Conservation (phyloP, 805 yeast genomes). For the Candida germanica region DNA sequence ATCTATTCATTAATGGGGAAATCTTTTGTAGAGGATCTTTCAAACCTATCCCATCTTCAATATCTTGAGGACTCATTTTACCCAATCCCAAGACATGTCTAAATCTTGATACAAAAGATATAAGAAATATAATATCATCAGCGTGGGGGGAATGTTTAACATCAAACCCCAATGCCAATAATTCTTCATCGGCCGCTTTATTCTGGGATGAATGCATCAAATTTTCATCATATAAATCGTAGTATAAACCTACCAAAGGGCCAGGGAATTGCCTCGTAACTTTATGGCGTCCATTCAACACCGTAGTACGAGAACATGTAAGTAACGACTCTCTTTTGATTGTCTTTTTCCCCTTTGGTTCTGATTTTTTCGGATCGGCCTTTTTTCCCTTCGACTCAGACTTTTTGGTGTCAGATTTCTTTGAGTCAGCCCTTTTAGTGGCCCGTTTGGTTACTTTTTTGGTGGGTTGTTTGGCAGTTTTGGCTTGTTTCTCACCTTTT, state of each 20-base stretch:
- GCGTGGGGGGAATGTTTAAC: slow-evolving; percentile 24
- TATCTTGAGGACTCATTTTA: slow-evolving; percentile 33
- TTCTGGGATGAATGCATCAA: slow-evolving; percentile 16
- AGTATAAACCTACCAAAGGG: slow-evolving; percentile 33
- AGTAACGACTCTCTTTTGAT: neutral
- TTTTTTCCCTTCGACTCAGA: neutral
- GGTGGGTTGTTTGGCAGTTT: neutral
- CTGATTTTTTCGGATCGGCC: neutral
- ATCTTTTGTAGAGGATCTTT: slow-evolving; percentile 13
- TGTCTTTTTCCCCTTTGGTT: neutral
- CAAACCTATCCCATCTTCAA: slow-evolving; percentile 35
- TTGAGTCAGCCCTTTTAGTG: neutral
- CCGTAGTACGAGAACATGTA: slow-evolving; percentile 26
- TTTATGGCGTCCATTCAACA: slow-evolving; percentile 25
- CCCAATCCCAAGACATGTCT: slow-evolving; percentile 18
- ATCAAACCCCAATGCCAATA: slow-evolving; percentile 33
- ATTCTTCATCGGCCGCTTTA: slow-evolving; percentile 16
- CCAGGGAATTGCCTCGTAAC: slow-evolving; percentile 37
- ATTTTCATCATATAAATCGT: slow-evolving; percentile 38
- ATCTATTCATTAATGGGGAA: slow-evolving; percentile 28
- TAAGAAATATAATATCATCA: slow-evolving; percentile 30
- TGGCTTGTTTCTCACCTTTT: neutral
- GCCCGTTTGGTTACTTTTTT: neutral
- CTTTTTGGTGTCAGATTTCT: neutral
- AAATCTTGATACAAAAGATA: slow-evolving; percentile 32